Percentiles rank a stretch among this genome's conserved stretches.
phyloP scores from a whole-genome alignment of 2,329 filamentous ascomycete genomes.

The Fusarium bulbicola region DNA sequence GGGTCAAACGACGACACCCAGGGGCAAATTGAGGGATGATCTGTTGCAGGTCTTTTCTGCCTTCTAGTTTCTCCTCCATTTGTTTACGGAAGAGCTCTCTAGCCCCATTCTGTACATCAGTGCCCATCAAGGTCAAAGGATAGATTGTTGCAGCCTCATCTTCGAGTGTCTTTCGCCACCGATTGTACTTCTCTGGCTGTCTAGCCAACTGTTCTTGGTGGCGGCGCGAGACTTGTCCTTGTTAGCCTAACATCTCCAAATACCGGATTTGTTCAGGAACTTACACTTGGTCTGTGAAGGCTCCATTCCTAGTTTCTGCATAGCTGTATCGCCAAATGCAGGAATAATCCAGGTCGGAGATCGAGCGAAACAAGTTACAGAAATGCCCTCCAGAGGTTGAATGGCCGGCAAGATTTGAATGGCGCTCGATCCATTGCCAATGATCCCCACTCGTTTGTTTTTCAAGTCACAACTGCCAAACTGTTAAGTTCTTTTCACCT shows the following conservation, averaged over 20 bases:
- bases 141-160: not conserved
- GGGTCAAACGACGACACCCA: not conserved
- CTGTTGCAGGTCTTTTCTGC: not conserved
- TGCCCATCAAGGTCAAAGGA: not conserved
- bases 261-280: accelerated
- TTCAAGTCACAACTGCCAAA: not conserved
- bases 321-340: not conserved
- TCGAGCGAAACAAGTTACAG: not conserved
- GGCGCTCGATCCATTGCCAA: not conserved
- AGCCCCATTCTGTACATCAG: accelerated
- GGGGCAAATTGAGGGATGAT: not conserved
- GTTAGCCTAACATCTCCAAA: not conserved
- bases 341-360: not conserved
- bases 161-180: not conserved
- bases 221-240: not conserved
- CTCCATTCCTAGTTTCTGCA: not conserved
- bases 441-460: not conserved
- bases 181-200: not conserved
- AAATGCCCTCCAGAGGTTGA: not conserved
- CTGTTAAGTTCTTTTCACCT: accelerated
- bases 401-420: not conserved
- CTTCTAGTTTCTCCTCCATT: not conserved
- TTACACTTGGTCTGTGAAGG: not conserved
- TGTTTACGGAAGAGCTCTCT: accelerated
- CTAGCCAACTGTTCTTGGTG: accelerated